Conservation (phyloP, 495 filamentous ascomycete species). For the Trichoderma asperelloides region DNA sequence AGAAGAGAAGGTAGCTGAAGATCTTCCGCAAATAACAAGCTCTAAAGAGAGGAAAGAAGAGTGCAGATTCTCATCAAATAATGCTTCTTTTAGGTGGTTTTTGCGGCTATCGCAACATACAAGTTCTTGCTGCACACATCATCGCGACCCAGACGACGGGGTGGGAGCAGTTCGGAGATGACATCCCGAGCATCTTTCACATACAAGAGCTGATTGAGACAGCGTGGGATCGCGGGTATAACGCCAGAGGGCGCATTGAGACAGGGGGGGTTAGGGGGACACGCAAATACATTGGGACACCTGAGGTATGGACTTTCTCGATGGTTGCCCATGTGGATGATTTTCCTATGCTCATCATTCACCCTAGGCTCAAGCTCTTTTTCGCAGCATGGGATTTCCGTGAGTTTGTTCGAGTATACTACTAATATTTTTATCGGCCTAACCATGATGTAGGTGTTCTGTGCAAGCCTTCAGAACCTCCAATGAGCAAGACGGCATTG, state of each 20-base stretch:
- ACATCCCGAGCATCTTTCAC: conserved; percentile 68
- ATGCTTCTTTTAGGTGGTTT: conserved; percentile 56
- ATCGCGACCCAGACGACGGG: conserved; percentile 47
- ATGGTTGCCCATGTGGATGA: not conserved
- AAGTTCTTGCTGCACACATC: conserved; percentile 83
- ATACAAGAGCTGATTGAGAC: conserved; percentile 84
- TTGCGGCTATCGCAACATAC: conserved; percentile 97
- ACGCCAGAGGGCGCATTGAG: conserved; percentile 60
- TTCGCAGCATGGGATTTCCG: conserved; percentile 59
- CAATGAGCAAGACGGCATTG: not conserved
- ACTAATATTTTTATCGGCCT: not conserved
- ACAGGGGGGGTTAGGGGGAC: conserved; percentile 85
- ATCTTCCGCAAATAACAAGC: not conserved
- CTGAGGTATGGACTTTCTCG: conserved; percentile 53
- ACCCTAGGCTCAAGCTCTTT: conserved; percentile 67
- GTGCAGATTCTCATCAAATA: not conserved
- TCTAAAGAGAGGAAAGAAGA: not conserved
- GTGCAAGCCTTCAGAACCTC: conserved; percentile 28
- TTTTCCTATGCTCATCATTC: not conserved
- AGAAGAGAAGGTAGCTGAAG: conserved; percentile 46
- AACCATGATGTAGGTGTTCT: conserved; percentile 21
- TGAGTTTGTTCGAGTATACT: conserved; percentile 24
- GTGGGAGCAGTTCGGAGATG: conserved; percentile 46
- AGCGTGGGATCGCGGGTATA: conserved; percentile 85
- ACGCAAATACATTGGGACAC: conserved; percentile 91